Evolutionary conservation across 768 basidiomycete species (phyloP).

Genomic region (Phanerochaete carnosa): DNA sequence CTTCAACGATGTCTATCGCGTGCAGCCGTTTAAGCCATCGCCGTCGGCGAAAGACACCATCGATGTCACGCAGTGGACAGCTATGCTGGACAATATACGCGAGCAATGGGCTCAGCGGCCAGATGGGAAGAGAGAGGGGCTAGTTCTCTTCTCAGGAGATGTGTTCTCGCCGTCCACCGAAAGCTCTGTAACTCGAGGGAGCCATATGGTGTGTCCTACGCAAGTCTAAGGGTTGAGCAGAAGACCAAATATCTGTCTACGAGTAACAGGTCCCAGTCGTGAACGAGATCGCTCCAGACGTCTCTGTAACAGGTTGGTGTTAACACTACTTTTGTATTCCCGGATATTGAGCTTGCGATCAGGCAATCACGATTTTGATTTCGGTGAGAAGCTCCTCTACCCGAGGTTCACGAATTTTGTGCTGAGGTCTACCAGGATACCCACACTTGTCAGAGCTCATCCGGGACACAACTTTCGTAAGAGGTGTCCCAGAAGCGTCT

Average conservation of each 20-base stretch:
- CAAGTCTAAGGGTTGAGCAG: constrained; percentile 9
- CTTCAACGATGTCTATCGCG: constrained; percentile 85
- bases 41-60: constrained; percentile 58
- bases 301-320: constrained; percentile 68
- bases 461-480: constrained; percentile 69
- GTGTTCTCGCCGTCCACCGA: constrained; percentile 86
- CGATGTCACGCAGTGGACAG: constrained; percentile 84
- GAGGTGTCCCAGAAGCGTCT: constrained; percentile 21
- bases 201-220: constrained; percentile 69
- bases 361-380: constrained; percentile 93
- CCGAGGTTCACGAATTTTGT: background rate
- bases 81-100: constrained; percentile 61
- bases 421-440: constrained; percentile 41
- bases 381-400: constrained; percentile 40
- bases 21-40: constrained; percentile 66
- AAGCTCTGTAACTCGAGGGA: constrained; percentile 83
- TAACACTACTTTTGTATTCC: background rate
- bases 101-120: constrained; percentile 46
- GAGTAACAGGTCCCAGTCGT: constrained; percentile 73
- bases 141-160: constrained; percentile 87
- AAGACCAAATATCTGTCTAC: background rate
- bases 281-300: constrained; percentile 77
- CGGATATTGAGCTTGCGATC: background rate
- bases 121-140: constrained; percentile 61
- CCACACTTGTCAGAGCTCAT: constrained; percentile 66